phyloP scores from a whole-genome alignment of 257 asterid genomes.

The Penstemon eatonii region DNA sequence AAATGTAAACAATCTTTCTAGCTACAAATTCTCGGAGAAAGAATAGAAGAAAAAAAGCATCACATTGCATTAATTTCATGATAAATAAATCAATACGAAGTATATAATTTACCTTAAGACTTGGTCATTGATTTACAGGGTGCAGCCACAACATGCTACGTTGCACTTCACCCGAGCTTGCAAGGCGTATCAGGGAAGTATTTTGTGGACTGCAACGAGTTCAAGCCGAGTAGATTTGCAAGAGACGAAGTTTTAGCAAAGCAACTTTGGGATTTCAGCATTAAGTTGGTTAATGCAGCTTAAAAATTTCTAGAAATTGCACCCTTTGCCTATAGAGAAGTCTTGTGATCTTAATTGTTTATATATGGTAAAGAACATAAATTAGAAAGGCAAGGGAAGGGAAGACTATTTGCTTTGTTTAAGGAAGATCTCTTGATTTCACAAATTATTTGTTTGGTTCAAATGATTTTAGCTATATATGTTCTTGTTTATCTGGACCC shows the following conservation, averaged over 20 bases:
- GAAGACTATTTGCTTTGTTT: neutral
- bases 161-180: conserved; percentile 55
- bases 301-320: conserved; percentile 22
- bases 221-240: conserved; percentile 34
- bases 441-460: neutral
- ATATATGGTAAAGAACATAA: neutral
- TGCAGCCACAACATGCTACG: conserved; percentile 66
- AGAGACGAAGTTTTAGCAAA: conserved; percentile 39
- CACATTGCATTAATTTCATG: neutral
- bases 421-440: neutral
- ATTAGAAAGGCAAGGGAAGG: neutral
- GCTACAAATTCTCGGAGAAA: neutral
- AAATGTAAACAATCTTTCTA: conserved; percentile 12
- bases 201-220: conserved; percentile 54
- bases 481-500: no score
- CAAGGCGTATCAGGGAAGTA: conserved; percentile 57
- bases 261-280: conserved; percentile 60
- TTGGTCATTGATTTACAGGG: conserved; percentile 38
- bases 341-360: neutral
- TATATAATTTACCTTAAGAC: neutral
- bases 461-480: no score
- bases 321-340: neutral
- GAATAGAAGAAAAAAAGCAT: neutral
- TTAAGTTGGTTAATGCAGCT: conserved; percentile 36
- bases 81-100: neutral